phyloP scores from a whole-genome alignment of 2,329 filamentous ascomycete genomes.

The Cytospora chrysosperma region DNA sequence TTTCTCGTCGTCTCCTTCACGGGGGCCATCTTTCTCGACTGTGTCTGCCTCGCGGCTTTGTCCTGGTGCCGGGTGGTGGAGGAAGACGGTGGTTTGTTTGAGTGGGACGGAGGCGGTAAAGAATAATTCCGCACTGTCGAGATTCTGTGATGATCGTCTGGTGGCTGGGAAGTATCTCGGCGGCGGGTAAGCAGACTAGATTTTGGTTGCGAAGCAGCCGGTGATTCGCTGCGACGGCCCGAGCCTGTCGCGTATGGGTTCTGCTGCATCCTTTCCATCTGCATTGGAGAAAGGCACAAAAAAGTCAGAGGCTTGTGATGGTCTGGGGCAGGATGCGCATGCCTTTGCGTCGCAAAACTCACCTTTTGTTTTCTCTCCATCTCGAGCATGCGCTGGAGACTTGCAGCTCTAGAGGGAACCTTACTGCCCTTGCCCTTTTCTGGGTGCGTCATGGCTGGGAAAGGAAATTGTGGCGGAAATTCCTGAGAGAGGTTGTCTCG shows the following conservation, averaged over 20 bases:
- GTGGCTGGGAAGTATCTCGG: conserved; percentile 18
- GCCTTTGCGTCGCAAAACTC: conserved; percentile 26
- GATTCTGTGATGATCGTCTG: conserved; percentile 7
- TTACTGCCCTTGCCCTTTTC: conserved; percentile 25
- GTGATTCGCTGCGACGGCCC: conserved; percentile 23
- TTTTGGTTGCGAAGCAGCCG: conserved; percentile 18
- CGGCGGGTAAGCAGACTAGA: conserved; percentile 22
- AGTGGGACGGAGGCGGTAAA: conserved; percentile 13
- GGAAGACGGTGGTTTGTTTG: conserved; percentile 4
- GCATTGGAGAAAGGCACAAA: conserved; percentile 17
- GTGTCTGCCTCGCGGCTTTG: conserved; percentile 1
- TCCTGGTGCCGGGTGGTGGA: not conserved
- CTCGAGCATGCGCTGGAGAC: conserved; percentile 59
- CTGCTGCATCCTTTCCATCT: conserved; percentile 34
- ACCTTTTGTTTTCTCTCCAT: conserved; percentile 60
- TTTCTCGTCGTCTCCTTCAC: conserved; percentile 29
- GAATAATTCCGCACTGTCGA: conserved; percentile 5
- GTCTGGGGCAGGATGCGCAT: conserved; percentile 12
- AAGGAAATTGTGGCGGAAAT: conserved; percentile 1
- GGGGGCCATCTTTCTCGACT: not conserved
- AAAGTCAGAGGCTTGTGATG: conserved; percentile 19
- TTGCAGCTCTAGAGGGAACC: conserved; percentile 41
- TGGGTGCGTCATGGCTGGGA: conserved; percentile 19
- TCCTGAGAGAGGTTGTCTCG: conserved; percentile 7
- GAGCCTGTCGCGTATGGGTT: conserved; percentile 3